Conservation (phyloP, 306 rosid species). For the Astragalus membranaceus region DNA sequence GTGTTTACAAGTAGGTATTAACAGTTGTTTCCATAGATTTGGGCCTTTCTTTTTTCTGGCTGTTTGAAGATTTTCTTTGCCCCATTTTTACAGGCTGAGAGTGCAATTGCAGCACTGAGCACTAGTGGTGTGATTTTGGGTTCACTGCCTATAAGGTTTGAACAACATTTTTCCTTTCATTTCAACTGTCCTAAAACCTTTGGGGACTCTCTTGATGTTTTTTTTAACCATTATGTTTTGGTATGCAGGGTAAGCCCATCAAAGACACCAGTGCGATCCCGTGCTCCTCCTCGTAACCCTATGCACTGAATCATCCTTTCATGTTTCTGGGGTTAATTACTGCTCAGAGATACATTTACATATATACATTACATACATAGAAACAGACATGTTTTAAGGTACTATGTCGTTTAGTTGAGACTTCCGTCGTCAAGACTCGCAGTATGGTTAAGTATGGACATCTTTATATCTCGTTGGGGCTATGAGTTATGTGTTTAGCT, state of each 20-base stretch:
- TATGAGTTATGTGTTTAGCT: conserved; percentile 35
- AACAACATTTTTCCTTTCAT: conserved; percentile 14
- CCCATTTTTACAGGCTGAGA: conserved; percentile 65
- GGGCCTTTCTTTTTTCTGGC: not conserved
- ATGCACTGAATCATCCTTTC: conserved; percentile 38
- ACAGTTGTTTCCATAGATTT: not conserved
- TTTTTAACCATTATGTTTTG: conserved; percentile 3
- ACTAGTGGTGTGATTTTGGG: conserved; percentile 97
- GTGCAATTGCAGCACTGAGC: conserved; percentile 97
- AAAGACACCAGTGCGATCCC: conserved; percentile 81
- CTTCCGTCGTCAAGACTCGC: conserved; percentile 31
- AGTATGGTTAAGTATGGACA: conserved; percentile 35
- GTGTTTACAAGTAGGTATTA: not conserved
- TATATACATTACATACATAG: conserved; percentile 49
- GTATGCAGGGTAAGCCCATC: conserved; percentile 83
- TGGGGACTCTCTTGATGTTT: not conserved
- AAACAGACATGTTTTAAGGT: conserved; percentile 42
- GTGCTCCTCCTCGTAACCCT: conserved; percentile 38
- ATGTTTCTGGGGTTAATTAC: conserved; percentile 33
- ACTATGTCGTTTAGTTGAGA: conserved; percentile 40
- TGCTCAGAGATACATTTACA: conserved; percentile 51
- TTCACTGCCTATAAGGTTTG: conserved; percentile 89
- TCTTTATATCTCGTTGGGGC: conserved; percentile 20
- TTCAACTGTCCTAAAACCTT: not conserved
- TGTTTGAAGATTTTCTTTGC: not conserved